phyloP scores from a whole-genome alignment of 805 yeast genomes.

The Alloascoidea africana region DNA sequence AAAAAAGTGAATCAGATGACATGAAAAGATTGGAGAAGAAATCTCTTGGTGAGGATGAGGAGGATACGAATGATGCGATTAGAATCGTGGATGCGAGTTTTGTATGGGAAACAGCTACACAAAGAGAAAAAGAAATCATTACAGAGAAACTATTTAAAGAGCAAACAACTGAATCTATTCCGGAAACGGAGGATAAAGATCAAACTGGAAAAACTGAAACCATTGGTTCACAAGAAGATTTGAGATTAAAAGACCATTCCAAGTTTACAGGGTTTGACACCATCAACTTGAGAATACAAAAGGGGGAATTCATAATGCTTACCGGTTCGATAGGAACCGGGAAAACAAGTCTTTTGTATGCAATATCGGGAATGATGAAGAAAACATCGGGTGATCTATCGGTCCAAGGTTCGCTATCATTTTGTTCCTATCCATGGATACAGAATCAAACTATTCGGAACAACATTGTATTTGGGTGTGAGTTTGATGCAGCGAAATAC shows the following conservation, averaged over 20 bases:
- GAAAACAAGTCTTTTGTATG: conserved; percentile 56
- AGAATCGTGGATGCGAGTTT: conserved; percentile 38
- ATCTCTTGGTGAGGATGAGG: conserved; percentile 14
- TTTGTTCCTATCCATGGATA: conserved; percentile 68
- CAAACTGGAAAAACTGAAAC: background rate
- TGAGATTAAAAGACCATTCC: too few relatives aligned
- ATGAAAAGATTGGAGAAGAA: too few relatives aligned
- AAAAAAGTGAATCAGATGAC: too few relatives aligned
- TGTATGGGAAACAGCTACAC: conserved; percentile 37
- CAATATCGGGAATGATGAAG: conserved; percentile 60
- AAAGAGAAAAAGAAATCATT: background rate
- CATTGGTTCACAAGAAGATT: too few relatives aligned
- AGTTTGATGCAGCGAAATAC: conserved; percentile 35
- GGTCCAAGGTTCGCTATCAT: conserved; percentile 35
- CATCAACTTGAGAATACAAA: conserved; percentile 35
- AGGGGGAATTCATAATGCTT: conserved; percentile 59
- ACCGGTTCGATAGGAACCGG: conserved; percentile 81
- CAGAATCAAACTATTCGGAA: conserved; percentile 67
- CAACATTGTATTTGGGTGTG: conserved; percentile 56
- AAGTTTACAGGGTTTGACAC: conserved; percentile 30
- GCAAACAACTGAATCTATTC: background rate
- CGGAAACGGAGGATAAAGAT: background rate
- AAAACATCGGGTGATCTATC: conserved; percentile 33
- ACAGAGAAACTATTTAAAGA: conserved; percentile 1
- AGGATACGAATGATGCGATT: conserved; percentile 28